Percentiles rank a stretch among this genome's conserved stretches.
These are phyloP conservation scores for Schizophyllum amplum DNA, from an alignment of 1,284 basidiomycete species.

Conservation along the genomic window DNA sequence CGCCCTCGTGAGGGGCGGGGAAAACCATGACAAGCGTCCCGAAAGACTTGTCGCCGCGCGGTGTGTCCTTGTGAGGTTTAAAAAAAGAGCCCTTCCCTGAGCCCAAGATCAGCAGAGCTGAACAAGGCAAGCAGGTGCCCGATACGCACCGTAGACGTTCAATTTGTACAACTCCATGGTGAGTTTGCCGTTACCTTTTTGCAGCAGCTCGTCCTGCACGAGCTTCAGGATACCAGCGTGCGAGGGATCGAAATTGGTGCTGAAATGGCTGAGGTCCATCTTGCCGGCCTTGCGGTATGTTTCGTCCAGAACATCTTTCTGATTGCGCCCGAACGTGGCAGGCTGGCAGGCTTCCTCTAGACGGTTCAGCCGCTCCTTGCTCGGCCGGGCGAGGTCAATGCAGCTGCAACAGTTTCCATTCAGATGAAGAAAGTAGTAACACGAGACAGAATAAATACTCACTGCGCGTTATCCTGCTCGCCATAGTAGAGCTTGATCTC, in stretches of 20 bases:
- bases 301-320: conserved; percentile 23
- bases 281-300: conserved; percentile 27
- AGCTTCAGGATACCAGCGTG: conserved; percentile 17
- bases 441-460: background rate
- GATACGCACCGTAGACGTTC: background rate
- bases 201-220: conserved; percentile 7
- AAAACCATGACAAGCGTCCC: conserved; percentile 29
- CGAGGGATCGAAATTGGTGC: conserved; percentile 20
- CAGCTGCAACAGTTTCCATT: background rate
- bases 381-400: conserved; percentile 5
- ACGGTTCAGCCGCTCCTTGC: background rate
- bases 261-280: conserved; percentile 20
- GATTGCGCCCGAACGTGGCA: conserved; percentile 18
- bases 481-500: background rate
- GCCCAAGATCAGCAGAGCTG: conserved; percentile 7
- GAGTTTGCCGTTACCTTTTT: conserved; percentile 1
- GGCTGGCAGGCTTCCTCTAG: conserved; percentile 10
- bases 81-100: conserved; percentile 22
- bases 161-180: conserved; percentile 2
- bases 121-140: background rate
- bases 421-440: background rate
- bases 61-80: conserved; percentile 22
- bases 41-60: conserved; percentile 21
- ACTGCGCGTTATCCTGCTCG: background rate
- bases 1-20: conserved; percentile 30